Evolutionary conservation across 2,329 filamentous ascomycete species (phyloP), one percentile per base, ranked within the genome.

Genomic region (Zymoseptoria crescenta): DNA sequence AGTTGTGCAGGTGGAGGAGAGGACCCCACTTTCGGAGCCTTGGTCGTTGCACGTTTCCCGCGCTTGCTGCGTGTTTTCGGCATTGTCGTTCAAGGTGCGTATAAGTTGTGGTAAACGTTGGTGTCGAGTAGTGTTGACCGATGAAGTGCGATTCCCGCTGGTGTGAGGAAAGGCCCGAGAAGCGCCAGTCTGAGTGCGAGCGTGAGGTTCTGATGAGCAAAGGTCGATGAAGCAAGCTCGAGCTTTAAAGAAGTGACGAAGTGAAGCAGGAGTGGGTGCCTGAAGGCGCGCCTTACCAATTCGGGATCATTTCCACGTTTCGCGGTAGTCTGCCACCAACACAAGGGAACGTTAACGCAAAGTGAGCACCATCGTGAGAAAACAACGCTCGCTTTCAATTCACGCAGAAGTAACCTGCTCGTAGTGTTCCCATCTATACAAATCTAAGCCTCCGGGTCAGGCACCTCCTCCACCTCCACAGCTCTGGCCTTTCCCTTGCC

Each of bases 391-490:
- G 35, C 35, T 45, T 45, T 45, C 35, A 45, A 45, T 45, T 16
- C 35, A 45, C 35, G 35, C 13, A 45, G 24, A 45, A 45, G 35
- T 45, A 45, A 45, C 10, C 35, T 45, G 16, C 35, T n/a, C 35
- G n/a, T 45, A 13, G 2, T 45, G n/a, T 7, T 45, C 2, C 13
- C 10, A 45, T 45, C 35, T 45, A 45, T 45, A n/a, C 35, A n/a
- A 52, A 9, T 13, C n/a, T 54, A 65, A 30, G 58, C 52, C 13
- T 69, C 67, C 8, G 65, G 56, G 52, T 73, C 71, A 8, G 65
- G 64, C 8, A 64, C 70, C 56, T 77, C 75, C 58, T 77, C 75
- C 13, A 77, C 69, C 28, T 74, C 74, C 1, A 73, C 72, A 21
- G 74, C 72, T 54, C 65, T 70, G 5, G 64, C 70, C 58, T 74